Percentiles rank a stretch among this genome's conserved stretches.
phyloP scores from a whole-genome alignment of 345 rosid species.

The Populus tremula region DNA sequence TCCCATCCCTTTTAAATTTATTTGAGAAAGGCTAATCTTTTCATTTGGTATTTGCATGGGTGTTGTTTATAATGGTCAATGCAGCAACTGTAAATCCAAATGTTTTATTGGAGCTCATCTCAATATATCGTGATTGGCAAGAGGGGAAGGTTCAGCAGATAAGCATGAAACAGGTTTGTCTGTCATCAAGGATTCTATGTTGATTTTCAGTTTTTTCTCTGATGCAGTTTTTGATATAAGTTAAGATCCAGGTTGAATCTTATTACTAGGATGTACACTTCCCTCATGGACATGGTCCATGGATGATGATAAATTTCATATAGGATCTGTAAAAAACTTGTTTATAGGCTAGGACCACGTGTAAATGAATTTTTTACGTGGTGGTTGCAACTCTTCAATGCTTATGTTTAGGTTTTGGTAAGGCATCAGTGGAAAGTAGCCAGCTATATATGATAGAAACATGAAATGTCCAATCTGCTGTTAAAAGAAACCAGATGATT shows the following conservation, averaged over 20 bases:
- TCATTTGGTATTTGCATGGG: neutral
- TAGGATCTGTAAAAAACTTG: neutral
- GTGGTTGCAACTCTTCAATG: neutral
- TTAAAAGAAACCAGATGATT: neutral
- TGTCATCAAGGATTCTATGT: neutral
- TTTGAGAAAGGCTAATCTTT: neutral
- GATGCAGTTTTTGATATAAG: neutral
- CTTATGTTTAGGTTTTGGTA: neutral
- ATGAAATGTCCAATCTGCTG: neutral
- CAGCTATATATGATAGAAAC: neutral
- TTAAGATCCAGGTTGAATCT: conserved; percentile 14
- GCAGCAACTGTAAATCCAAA: conserved; percentile 72
- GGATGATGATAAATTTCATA: neutral
- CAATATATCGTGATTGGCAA: conserved; percentile 77
- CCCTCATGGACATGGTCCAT: neutral
- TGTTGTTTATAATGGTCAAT: conserved; percentile 8
- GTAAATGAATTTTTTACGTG: neutral
- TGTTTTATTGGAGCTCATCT: conserved; percentile 78
- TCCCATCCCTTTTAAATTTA: neutral
- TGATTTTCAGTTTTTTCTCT: neutral
- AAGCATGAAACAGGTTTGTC: conserved; percentile 68
- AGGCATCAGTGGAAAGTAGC: neutral
- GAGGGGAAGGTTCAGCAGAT: conserved; percentile 57
- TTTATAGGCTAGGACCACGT: neutral
- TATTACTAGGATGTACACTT: conserved; percentile 3